phyloP scores from a whole-genome alignment of 352 stramenopile species.

The Albugo candida region DNA sequence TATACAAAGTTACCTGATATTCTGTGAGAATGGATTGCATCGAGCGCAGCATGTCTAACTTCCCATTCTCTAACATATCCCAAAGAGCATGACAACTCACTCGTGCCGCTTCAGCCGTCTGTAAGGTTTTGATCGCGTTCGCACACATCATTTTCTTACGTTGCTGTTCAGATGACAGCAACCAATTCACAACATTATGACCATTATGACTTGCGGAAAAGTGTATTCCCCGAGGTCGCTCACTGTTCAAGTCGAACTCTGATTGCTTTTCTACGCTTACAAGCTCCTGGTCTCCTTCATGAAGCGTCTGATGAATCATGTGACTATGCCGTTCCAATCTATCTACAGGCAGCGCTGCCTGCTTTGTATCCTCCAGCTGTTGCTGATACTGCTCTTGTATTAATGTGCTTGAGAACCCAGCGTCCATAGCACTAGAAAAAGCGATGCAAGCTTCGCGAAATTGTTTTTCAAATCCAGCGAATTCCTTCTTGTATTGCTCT shows the following conservation, averaged over 20 bases:
- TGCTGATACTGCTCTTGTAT: conserved; percentile 50
- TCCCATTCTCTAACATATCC: conserved; percentile 33
- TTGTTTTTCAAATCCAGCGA: conserved; percentile 41
- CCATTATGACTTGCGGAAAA: conserved; percentile 24
- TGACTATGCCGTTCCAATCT: too few species aligned
- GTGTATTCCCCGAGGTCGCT: background rate
- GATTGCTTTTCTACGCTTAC: background rate
- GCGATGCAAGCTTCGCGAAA: conserved; percentile 39
- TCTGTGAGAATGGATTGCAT: conserved; percentile 55
- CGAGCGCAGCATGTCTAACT: conserved; percentile 42
- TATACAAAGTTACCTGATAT: conserved; percentile 31
- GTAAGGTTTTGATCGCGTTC: conserved; percentile 32
- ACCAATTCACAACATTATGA: conserved; percentile 62
- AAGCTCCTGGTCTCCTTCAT: background rate
- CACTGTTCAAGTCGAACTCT: background rate
- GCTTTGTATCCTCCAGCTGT: conserved; percentile 22
- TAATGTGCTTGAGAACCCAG: conserved; percentile 41
- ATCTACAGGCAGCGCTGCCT: background rate
- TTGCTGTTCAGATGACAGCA: conserved; percentile 40
- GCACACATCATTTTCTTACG: conserved; percentile 44
- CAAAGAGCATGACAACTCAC: conserved; percentile 43
- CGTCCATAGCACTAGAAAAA: conserved; percentile 53
- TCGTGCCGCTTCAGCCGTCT: conserved; percentile 38
- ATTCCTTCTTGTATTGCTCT: conserved; percentile 55
- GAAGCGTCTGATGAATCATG: too few species aligned